phyloP scores from a whole-genome alignment of 495 filamentous ascomycete genomes.

The Penicillium canariense region DNA sequence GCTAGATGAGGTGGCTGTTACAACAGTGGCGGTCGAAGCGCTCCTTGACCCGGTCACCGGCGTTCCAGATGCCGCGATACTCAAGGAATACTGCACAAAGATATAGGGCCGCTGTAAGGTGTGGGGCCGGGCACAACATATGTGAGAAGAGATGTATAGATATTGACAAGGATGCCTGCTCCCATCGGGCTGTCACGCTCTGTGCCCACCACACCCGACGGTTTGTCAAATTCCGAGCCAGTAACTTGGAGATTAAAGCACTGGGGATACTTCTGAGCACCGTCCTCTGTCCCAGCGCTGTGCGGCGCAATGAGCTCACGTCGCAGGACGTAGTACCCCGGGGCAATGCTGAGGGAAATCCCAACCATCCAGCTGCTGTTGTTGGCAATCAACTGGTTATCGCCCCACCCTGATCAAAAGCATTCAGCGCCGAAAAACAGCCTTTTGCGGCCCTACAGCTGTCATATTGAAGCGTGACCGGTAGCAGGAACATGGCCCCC shows the following conservation, averaged over 20 bases:
- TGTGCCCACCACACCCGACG: slow-evolving; percentile 56
- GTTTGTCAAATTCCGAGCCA: slow-evolving; percentile 56
- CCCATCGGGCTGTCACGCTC: slow-evolving; percentile 58
- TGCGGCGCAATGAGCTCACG: slow-evolving; percentile 79
- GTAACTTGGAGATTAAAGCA: slow-evolving; percentile 73
- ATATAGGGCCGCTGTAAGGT: slow-evolving; percentile 34
- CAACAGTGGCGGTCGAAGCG: slow-evolving; percentile 5
- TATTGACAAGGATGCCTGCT: slow-evolving; percentile 60
- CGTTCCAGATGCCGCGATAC: slow-evolving; percentile 27
- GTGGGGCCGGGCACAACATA: slow-evolving; percentile 53
- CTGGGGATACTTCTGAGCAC: slow-evolving; percentile 73
- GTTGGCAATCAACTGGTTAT: slow-evolving; percentile 61
- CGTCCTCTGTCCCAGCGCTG: slow-evolving; percentile 50
- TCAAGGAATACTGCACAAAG: slow-evolving; percentile 22
- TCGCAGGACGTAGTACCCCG: slow-evolving; percentile 75
- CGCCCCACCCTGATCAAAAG: no score
- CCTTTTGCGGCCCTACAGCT: no score
- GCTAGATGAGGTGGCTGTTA: slow-evolving; percentile 4
- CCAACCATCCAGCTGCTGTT: slow-evolving; percentile 64
- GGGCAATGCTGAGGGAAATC: slow-evolving; percentile 58
- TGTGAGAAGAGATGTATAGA: slow-evolving; percentile 47
- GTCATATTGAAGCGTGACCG: no score
- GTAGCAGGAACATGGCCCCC: no score
- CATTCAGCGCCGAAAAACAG: no score
- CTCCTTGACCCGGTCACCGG: slow-evolving; percentile 15